Evolutionary conservation across 2,329 filamentous ascomycete genomes (phyloP), one percentile per base, ranked within the genome.

Genomic region (Monilinia aucupariae): DNA sequence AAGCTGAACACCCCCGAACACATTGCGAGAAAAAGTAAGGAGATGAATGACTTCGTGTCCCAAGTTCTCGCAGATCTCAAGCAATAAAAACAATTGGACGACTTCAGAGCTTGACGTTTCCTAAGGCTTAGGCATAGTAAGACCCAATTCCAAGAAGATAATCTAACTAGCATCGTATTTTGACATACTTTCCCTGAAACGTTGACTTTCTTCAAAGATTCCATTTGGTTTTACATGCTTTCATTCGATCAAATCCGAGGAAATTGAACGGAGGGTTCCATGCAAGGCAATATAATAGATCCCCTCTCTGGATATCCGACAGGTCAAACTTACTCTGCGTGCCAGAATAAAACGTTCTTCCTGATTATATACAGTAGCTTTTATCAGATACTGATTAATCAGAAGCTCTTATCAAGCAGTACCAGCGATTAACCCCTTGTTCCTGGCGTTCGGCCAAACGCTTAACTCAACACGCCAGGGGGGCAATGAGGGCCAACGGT

Each of bases 371-470:
- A 39, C 37, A 39, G 37, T 49, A 27, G 3, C 27, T 8, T 9
- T 49, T 27, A 25, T 12, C 27, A 30, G 3, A 30, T 30, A 3
- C 27, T 30, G 27, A 30, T 6, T 30, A 3, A 6, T 30, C 27
- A 30, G 37, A 55, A 55, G 17, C 53, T 45, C 39, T 32, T 55
- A n/a, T 55, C 53, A 32, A 55, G 25, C 37, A 45, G 45, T 25
- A 45, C 6, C 4, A 56, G 15, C 20, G 41, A 5, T n/a, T 10
- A 22, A 2, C 3, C 37, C 15, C 37, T 22, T 45, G 39, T 55
- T 17, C 37, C 52, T 55, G 52, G 25, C 12, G 12, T 55, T n/a
- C 39, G 41, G 22, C 22, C 8, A 9, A 55, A 45, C 6, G 7
- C 12, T 45, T 32, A 3, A 13, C 30, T 7, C 22, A 32, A 22